Conservation (phyloP, 768 basidiomycete species). For the Tricholoma terreum region DNA sequence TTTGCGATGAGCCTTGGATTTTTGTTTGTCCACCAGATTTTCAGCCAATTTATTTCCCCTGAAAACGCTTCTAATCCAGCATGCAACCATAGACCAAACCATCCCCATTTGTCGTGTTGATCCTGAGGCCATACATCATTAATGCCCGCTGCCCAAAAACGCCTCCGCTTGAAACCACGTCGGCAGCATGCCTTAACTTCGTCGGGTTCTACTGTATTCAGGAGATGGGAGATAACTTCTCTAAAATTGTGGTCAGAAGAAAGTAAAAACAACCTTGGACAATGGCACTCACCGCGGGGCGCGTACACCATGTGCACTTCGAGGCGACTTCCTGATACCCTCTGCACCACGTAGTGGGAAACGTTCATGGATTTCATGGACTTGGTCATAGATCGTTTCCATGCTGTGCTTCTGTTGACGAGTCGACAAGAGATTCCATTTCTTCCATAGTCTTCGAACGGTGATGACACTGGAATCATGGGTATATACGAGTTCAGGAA, state of each 20-base stretch:
- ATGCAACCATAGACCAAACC: too few species aligned
- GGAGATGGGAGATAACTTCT: neutral
- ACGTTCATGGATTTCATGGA: neutral
- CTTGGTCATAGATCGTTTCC: neutral
- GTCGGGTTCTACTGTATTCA: constrained; percentile 5
- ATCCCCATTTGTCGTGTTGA: too few species aligned
- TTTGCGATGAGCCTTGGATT: too few species aligned
- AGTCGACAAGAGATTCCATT: neutral
- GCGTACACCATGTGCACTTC: neutral
- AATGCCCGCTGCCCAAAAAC: too few species aligned
- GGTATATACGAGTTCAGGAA: neutral
- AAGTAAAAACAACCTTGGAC: neutral
- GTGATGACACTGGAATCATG: too few species aligned
- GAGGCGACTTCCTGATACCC: too few species aligned
- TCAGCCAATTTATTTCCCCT: too few species aligned
- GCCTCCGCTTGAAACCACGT: constrained; percentile 21
- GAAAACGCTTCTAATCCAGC: too few species aligned
- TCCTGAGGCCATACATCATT: too few species aligned
- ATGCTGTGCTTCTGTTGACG: too few species aligned
- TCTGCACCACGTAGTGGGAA: neutral
- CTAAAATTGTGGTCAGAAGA: neutral
- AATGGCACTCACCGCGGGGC: neutral
- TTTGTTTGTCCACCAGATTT: too few species aligned
- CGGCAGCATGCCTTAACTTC: constrained; percentile 16
- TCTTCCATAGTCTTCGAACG: neutral